Evolutionary conservation across 2,329 filamentous ascomycete genomes (phyloP).

Genomic region (Lachnellula arida): DNA sequence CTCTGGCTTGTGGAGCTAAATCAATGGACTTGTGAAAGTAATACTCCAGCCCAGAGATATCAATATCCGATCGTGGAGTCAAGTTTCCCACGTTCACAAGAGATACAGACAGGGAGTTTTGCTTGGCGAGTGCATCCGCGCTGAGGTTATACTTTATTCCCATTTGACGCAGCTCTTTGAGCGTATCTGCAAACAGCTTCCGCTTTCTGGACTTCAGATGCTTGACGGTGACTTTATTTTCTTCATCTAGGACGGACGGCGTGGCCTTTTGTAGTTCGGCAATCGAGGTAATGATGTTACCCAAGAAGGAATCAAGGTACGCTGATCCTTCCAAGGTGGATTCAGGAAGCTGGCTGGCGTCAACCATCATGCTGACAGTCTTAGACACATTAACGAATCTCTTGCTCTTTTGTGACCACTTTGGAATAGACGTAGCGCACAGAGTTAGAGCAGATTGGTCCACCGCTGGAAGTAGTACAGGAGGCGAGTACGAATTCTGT

Average conservation of each 20-base stretch:
- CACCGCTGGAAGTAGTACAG: slow-evolving; percentile 16
- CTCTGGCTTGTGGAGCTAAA: slow-evolving; percentile 62
- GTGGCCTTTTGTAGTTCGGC: slow-evolving; percentile 78
- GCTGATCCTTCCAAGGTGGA: slow-evolving; percentile 51
- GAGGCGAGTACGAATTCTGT: slow-evolving; percentile 1
- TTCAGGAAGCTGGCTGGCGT: slow-evolving; percentile 50
- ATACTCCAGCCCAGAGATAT: slow-evolving; percentile 52
- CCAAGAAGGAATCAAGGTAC: slow-evolving; percentile 64
- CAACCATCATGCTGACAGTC: slow-evolving; percentile 71
- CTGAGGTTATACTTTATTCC: slow-evolving; percentile 81
- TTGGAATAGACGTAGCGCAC: slow-evolving; percentile 30
- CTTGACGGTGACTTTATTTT: slow-evolving; percentile 78
- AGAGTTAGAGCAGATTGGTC: slow-evolving; percentile 25
- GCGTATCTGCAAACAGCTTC: slow-evolving; percentile 81
- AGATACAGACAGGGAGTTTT: slow-evolving; percentile 65
- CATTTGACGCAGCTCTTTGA: slow-evolving; percentile 82
- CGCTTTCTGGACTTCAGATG: slow-evolving; percentile 89
- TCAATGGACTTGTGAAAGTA: slow-evolving; percentile 78
- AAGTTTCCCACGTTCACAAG: slow-evolving; percentile 54
- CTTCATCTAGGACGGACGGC: slow-evolving; percentile 73
- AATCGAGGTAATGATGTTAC: slow-evolving; percentile 62
- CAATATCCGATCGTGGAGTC: slow-evolving; percentile 2
- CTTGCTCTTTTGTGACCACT: slow-evolving; percentile 46
- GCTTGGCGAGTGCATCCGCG: slow-evolving; percentile 65
- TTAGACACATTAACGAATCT: slow-evolving; percentile 66